Conservation (phyloP, 177 flowering plant species). For the Telopea speciosissima region DNA sequence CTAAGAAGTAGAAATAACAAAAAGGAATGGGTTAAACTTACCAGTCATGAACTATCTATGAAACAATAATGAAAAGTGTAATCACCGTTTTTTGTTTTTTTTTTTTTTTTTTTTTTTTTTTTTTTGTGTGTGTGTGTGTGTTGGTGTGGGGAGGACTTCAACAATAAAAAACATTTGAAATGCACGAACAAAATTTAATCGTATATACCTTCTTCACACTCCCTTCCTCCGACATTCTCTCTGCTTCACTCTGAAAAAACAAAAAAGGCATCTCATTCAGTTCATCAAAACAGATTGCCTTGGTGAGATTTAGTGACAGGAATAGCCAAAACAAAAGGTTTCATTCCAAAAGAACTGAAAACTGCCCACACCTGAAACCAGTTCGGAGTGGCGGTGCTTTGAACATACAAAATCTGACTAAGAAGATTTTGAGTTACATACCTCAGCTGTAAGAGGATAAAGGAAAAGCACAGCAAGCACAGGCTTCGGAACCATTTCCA, state of each 20-base stretch:
- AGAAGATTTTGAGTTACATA: slow-evolving; percentile 6
- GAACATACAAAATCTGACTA: neutral
- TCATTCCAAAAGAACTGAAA: neutral
- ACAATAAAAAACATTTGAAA: neutral
- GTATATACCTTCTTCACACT: slow-evolving; percentile 33
- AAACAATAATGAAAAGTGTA: neutral
- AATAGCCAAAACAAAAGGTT: neutral
- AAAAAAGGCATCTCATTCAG: slow-evolving; percentile 7
- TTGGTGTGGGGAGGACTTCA: too few species aligned
- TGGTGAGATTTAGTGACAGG: neutral
- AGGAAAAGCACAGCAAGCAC: slow-evolving; percentile 87
- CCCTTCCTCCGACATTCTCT: slow-evolving; percentile 48
- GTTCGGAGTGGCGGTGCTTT: too few species aligned
- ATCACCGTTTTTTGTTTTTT: neutral
- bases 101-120: too few species aligned
- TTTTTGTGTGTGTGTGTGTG: too few species aligned
- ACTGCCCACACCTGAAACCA: neutral
- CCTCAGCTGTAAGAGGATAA: slow-evolving; percentile 61
- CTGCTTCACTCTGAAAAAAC: slow-evolving; percentile 65
- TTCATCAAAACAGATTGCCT: slow-evolving; percentile 6
- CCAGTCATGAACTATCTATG: neutral
- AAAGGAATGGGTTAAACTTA: neutral
- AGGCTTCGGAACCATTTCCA: slow-evolving; percentile 94
- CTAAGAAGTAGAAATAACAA: neutral
- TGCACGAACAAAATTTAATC: neutral